Base-by-base conservation (phyloP, 1,139 yeast genomes). In the Torulaspora pretoriensis region DNA sequence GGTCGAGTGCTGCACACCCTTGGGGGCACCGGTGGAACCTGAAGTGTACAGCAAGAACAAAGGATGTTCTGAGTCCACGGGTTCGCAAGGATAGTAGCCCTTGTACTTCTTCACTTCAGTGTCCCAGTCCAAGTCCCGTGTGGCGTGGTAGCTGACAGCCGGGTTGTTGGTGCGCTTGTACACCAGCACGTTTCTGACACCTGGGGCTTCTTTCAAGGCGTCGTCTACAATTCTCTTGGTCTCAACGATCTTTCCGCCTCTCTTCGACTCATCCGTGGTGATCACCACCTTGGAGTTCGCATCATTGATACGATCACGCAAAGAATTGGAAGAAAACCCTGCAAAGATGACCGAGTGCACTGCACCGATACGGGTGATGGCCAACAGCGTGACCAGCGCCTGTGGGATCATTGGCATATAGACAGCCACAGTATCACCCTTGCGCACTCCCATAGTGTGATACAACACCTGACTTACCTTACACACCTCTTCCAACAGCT, bases 21-120 rank as follows among this genome's bases (percentile, higher is more conserved):
- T 90, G 67, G 97, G 97, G 56, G 94, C 81, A 54, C 97, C 97
- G 33, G 97, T 90, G 27, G 97, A 88, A 47, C 97, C 97, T 17
- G 97, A 88, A 45, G 97, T 90, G 72, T 90, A 90, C 54, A 90
- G 80, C 72, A 90, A 75, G 74, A 90, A 90, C 58, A 90, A 75
- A 43, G 97, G 97, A 70, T 90, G 96, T 71, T 90, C 97, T 29
- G 96, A 71, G 67, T 81, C 78, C 46, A 90, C 96, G 14, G 96
- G 82, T 36, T 78, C 87, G 40, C 95, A 95, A 27, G 97, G 87
- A 59, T 77, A 73, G 72, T 87, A 89, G 47, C 90, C 84, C 50
- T 85, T 82, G 65, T 77, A 81, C 68, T 83, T 84, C 55, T 69
- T 70, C 58, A 79, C 64, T 68, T 84, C 92, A 38, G 80, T 84